Evolutionary conservation across 1,284 basidiomycete genomes (phyloP), one percentile per base, ranked within the genome.

Genomic region (Athelia sp.): DNA sequence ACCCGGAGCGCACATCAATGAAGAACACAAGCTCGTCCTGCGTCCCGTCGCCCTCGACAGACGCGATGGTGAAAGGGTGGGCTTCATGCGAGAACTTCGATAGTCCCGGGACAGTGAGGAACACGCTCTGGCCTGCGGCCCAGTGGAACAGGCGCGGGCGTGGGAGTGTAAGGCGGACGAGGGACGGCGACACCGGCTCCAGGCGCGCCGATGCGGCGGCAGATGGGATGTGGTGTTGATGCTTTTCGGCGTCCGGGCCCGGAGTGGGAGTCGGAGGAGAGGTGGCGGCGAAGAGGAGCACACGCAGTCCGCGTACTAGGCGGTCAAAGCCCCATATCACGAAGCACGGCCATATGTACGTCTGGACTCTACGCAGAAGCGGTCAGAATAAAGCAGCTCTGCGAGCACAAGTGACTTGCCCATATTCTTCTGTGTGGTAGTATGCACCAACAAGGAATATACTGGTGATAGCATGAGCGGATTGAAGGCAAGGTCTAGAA

Each of bases 261-360:
- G 61, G 54, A 18, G 56, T 53, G 48, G 55, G 57, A 56, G 61
- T 62, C 36, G 57, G 65, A 52, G 71, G 69, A 61, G 67, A 72
- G 22, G 62, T 68, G 55, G 73, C 67, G 64, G 86, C 87, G 65
- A 73, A 72, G 31, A 74, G 52, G 43, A 79, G 54, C 4, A 85
- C 61, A 15, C 82, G 77, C 10, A 71, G 51, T 15, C 74, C 19
- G 13, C 83, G 78, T 48, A 83, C 56, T 34, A 76, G 50, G 22
- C 84, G 76, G 60, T 88, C 86, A 43, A 84, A 60, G 0, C 68
- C 82, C 84, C 84, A 89, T 29, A 87, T 61, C 55, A 84, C 64
- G 63, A 84, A 73, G 1, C 73, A 70, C 3, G 82, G 81, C 78
- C 78, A 80, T 23, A 79, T 57, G 54, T 75, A 76, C 51, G 65